These are phyloP conservation scores for Quaeritorhiza haematococci DNA, from an alignment of 371 early-diverging fungal species.

Conservation along the genomic window DNA sequence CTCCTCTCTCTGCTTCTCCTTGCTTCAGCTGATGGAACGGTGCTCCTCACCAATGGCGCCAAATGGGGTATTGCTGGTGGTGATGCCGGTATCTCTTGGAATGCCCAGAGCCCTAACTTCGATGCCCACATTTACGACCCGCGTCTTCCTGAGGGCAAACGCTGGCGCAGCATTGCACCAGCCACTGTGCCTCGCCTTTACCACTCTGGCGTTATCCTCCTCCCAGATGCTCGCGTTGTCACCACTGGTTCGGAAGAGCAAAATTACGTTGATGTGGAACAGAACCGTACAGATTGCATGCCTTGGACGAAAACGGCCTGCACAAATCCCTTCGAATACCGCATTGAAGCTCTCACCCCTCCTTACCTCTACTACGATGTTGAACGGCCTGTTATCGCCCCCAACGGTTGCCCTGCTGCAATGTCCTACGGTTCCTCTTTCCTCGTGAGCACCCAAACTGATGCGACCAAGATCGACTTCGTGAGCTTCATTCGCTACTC, in stretches of 20 bases:
- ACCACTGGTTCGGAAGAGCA: conserved; percentile 21
- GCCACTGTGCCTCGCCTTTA: conserved; percentile 24
- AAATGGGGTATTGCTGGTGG: conserved; percentile 22
- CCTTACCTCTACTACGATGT: conserved; percentile 1
- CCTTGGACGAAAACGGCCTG: not conserved
- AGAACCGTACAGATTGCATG: not conserved
- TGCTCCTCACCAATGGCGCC: conserved; percentile 17
- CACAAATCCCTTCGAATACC: conserved; percentile 6
- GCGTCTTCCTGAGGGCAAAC: not conserved
- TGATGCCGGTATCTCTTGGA: conserved; percentile 21
- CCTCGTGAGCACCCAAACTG: conserved; percentile 1
- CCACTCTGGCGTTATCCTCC: conserved; percentile 28
- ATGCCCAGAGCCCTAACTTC: conserved; percentile 19
- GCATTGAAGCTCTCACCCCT: conserved; percentile 3
- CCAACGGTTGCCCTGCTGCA: conserved; percentile 3
- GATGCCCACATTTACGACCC: conserved; percentile 27
- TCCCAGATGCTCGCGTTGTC: conserved; percentile 20
- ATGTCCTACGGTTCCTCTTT: conserved; percentile 15
- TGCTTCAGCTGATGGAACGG: conserved; percentile 24
- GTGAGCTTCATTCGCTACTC: conserved; percentile 19
- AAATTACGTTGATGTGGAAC: conserved; percentile 4
- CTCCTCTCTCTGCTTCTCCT: too few relatives aligned
- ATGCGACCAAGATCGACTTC: not conserved
- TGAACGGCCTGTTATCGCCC: conserved; percentile 4
- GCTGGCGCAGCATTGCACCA: not conserved